Percentiles rank a stretch among this genome's conserved stretches.
These are phyloP conservation scores for Glycine tomentella DNA, from an alignment of 306 rosid species.

Conservation along the genomic window DNA sequence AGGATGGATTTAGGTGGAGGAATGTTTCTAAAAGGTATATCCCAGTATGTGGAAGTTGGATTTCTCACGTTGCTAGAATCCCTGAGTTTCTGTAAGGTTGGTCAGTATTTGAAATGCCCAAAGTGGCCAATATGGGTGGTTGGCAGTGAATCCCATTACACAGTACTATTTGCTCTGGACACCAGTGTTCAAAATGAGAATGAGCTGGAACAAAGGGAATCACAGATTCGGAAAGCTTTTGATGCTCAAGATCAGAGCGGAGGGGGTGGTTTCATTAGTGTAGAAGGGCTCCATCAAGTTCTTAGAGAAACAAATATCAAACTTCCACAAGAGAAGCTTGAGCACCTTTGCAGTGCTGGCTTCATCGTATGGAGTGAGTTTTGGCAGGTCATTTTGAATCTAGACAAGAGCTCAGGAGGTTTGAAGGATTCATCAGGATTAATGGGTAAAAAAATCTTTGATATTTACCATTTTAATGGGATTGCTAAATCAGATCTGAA, in stretches of 20 bases:
- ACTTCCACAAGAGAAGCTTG: conserved; percentile 75
- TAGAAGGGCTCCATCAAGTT: conserved; percentile 85
- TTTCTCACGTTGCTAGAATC: conserved; percentile 85
- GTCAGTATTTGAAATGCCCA: conserved; percentile 80
- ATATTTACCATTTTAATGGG: conserved; percentile 87
- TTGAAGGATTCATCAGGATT: conserved; percentile 83
- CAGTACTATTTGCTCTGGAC: conserved; percentile 83
- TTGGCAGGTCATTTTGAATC: conserved; percentile 86
- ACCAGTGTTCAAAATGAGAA: conserved; percentile 79
- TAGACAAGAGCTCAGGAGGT: conserved; percentile 82
- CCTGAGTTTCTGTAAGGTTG: conserved; percentile 84
- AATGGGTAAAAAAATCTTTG: conserved; percentile 88
- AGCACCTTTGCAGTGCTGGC: conserved; percentile 76
- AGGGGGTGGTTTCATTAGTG: conserved; percentile 88
- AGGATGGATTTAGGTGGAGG: conserved; percentile 89
- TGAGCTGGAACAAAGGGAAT: conserved; percentile 84
- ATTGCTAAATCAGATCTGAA: conserved; percentile 89
- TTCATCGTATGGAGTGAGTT: conserved; percentile 95
- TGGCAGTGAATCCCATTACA: conserved; percentile 92
- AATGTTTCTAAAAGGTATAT: conserved; percentile 81
- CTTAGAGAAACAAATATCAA: conserved; percentile 65
- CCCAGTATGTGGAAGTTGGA: conserved; percentile 82
- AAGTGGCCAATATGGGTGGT: conserved; percentile 97
- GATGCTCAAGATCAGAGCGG: conserved; percentile 90
- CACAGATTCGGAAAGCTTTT: conserved; percentile 84